These are phyloP conservation scores for Pythium catenulatum DNA, from an alignment of 352 stramenopile species.

Conservation along the genomic window DNA sequence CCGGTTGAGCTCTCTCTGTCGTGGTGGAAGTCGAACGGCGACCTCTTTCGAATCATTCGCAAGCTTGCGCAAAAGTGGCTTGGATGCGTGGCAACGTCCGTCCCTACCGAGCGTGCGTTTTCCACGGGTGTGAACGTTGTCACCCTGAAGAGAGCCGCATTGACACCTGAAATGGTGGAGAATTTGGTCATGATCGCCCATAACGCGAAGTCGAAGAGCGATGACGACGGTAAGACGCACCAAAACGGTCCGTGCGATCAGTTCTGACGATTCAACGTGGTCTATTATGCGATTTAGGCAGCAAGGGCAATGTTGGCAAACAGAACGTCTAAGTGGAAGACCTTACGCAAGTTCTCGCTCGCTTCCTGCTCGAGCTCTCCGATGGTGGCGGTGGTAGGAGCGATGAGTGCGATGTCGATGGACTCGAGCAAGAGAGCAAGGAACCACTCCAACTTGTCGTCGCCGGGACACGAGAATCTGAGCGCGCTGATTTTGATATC, in stretches of 20 bases:
- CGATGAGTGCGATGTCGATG: conserved; percentile 1
- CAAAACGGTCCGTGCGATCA: too few relatives aligned
- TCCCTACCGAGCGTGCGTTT: conserved; percentile 16
- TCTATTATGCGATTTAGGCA: background rate
- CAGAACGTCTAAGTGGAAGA: background rate
- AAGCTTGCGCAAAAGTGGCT: conserved; percentile 8
- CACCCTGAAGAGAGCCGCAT: background rate
- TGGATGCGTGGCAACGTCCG: background rate
- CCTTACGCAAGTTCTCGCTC: background rate
- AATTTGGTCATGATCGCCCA: background rate
- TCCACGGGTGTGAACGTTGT: conserved; percentile 2
- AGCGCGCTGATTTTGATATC: background rate
- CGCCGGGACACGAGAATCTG: background rate
- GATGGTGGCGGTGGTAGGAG: background rate
- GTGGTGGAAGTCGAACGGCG: background rate
- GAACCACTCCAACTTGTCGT: background rate
- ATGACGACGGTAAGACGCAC: background rate
- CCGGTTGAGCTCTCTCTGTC: background rate
- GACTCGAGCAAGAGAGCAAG: background rate
- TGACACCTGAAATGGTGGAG: background rate
- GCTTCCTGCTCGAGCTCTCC: background rate
- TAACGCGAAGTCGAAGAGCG: background rate
- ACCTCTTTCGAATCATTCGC: background rate
- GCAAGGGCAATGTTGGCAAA: background rate
- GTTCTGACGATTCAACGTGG: background rate